A percentile compares a stretch with the other conserved stretches of the same genome.
phyloP scores from a whole-genome alignment of 2,329 filamentous ascomycete species.

The Colletotrichum lupini region DNA sequence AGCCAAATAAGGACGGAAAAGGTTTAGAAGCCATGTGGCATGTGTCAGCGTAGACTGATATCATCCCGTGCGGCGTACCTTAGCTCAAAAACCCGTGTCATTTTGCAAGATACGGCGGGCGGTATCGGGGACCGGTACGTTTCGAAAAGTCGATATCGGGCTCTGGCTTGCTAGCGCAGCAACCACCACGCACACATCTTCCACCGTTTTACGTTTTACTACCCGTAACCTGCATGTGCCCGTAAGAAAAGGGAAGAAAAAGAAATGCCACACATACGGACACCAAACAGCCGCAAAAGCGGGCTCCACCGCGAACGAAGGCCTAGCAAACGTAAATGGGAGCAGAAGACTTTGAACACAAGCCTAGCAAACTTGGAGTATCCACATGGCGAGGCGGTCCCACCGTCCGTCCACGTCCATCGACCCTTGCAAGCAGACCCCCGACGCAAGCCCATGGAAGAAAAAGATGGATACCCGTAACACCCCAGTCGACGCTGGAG shows the following conservation, averaged over 20 bases:
- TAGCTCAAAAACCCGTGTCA: neutral
- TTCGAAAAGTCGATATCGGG: constrained; percentile 13
- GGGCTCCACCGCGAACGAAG: neutral
- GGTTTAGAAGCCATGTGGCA: constrained; percentile 2
- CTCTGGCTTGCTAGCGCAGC: neutral
- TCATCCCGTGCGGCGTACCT: constrained; percentile 5
- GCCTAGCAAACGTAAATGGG: constrained; percentile 23
- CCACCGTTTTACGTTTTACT: neutral
- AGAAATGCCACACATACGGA: neutral
- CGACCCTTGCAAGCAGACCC: constrained; percentile 13
- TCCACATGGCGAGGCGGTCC: constrained; percentile 9
- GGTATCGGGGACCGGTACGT: constrained; percentile 6
- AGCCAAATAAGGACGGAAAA: neutral
- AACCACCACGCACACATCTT: neutral
- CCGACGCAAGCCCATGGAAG: neutral
- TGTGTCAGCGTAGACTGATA: neutral
- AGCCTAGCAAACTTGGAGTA: neutral
- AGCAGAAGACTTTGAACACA: neutral
- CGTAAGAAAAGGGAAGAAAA: no score
- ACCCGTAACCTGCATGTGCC: neutral
- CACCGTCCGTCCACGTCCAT: neutral
- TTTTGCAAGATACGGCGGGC: constrained; percentile 1
- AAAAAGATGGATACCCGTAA: constrained; percentile 19
- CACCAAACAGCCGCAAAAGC: neutral
- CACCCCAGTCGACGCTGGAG: constrained; percentile 19